A percentile compares a stretch with the other conserved stretches of the same genome.
Conservation (phyloP, 2,329 filamentous ascomycete genomes). For the Hypoxylon sp. region DNA sequence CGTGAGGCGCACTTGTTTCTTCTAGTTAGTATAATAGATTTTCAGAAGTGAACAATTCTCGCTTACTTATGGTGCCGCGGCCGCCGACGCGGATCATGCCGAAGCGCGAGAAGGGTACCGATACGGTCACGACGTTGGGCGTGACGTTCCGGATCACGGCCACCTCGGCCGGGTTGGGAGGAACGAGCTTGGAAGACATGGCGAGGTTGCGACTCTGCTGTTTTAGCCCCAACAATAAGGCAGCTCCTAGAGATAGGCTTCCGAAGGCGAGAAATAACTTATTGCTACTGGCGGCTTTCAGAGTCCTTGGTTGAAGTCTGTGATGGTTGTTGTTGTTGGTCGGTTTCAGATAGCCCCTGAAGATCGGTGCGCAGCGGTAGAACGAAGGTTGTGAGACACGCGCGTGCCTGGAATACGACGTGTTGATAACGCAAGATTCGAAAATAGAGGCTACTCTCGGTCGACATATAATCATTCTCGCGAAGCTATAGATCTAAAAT, state of each 20-base stretch:
- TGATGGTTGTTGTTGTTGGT: not conserved
- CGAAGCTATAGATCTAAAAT: not conserved
- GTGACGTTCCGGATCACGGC: constrained; percentile 91
- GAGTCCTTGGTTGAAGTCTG: constrained; percentile 1
- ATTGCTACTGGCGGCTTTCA: not conserved
- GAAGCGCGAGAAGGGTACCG: constrained; percentile 83
- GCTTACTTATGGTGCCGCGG: constrained; percentile 80
- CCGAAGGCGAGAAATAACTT: not conserved
- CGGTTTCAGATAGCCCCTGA: constrained; percentile 6
- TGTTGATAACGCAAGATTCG: constrained; percentile 9
- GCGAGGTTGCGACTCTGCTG: constrained; percentile 28
- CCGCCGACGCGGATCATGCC: constrained; percentile 84
- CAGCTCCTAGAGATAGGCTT: not conserved
- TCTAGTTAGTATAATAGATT: not conserved
- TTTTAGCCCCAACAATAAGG: not conserved
- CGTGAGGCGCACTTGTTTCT: constrained; percentile 74
- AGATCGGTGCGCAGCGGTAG: constrained; percentile 2
- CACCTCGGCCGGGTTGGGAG: constrained; percentile 76
- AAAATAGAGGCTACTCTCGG: not conserved
- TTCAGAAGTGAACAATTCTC: constrained; percentile 6
- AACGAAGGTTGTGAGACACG: constrained; percentile 13
- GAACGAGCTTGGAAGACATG: constrained; percentile 72
- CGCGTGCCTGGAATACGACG: not conserved
- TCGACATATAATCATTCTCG: constrained; percentile 1
- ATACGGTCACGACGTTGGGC: constrained; percentile 79